Evolutionary conservation across 345 rosid species (phyloP).

Genomic region (Camelina laxa): DNA sequence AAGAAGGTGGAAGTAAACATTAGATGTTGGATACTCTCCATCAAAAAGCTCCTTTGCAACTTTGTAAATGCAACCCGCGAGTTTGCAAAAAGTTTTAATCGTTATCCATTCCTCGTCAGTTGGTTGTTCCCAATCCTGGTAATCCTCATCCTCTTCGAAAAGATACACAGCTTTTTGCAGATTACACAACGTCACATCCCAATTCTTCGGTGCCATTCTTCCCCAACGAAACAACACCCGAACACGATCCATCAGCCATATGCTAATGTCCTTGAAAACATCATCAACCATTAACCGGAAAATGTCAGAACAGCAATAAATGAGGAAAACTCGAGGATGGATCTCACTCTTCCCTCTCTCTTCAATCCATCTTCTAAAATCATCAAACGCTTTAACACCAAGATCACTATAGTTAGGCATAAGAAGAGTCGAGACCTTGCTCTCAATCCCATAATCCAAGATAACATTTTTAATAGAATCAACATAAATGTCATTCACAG

Average conservation of each 20-base stretch:
- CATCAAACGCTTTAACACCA: conserved; percentile 15
- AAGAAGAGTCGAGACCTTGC: conserved; percentile 26
- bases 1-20: conserved; percentile 30
- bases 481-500: not conserved
- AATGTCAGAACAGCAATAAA: conserved; percentile 35
- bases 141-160: conserved; percentile 29
- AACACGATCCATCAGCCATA: conserved; percentile 11
- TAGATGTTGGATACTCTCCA: conserved; percentile 18
- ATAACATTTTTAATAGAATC: not conserved
- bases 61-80: conserved; percentile 31
- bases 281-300: conserved; percentile 35
- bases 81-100: conserved; percentile 33
- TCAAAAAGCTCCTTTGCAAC: conserved; percentile 33
- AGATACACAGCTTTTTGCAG: conserved; percentile 25
- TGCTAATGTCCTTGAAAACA: not conserved
- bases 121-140: conserved; percentile 25
- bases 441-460: conserved; percentile 25
- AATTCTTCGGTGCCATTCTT: not conserved
- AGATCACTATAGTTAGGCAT: not conserved
- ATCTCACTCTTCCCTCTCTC: conserved; percentile 3
- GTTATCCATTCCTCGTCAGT: conserved; percentile 34
- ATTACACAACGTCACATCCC: conserved; percentile 9
- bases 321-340: not conserved
- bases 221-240: conserved; percentile 36
- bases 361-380: conserved; percentile 18